Conservation (phyloP, 2,329 filamentous ascomycete genomes). For the Hymenoscyphus linearis region DNA sequence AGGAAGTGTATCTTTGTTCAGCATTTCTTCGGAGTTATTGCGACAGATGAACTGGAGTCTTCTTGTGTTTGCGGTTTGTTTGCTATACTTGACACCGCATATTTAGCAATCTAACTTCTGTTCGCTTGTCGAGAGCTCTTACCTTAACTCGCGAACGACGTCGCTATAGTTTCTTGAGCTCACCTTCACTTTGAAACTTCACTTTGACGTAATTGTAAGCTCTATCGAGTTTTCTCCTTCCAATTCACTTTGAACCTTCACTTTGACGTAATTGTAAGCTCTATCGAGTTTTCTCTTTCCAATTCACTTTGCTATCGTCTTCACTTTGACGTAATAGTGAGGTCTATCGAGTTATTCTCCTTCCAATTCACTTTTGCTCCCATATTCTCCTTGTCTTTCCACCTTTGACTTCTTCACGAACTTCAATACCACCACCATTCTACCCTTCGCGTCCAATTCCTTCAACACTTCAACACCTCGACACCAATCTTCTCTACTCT, state of each 20-base stretch:
- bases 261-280: not conserved
- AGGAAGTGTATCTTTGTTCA: too few relatives aligned
- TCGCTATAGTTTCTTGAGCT: not conserved
- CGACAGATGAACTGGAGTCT: too few relatives aligned
- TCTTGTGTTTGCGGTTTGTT: not conserved
- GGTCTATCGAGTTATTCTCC: not conserved
- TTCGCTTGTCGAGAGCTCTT: not conserved
- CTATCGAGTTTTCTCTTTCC: not conserved
- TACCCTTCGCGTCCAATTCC: not conserved
- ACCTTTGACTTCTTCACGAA: not conserved
- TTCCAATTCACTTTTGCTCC: not conserved
- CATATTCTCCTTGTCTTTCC: not conserved
- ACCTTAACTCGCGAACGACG: not conserved
- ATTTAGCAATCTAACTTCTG: not conserved
- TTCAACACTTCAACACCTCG: not conserved
- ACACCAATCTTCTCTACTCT: not conserved
- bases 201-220: not conserved
- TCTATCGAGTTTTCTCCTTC: not conserved
- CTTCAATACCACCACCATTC: not conserved
- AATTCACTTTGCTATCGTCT: not conserved
- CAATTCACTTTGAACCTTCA: not conserved
- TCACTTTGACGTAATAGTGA: not conserved
- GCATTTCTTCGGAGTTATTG: too few relatives aligned
- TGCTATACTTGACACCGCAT: not conserved
- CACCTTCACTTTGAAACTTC: not conserved